These are phyloP conservation scores for Anthostomella pinea DNA, from an alignment of 2,329 filamentous ascomycete species.

Conservation along the genomic window DNA sequence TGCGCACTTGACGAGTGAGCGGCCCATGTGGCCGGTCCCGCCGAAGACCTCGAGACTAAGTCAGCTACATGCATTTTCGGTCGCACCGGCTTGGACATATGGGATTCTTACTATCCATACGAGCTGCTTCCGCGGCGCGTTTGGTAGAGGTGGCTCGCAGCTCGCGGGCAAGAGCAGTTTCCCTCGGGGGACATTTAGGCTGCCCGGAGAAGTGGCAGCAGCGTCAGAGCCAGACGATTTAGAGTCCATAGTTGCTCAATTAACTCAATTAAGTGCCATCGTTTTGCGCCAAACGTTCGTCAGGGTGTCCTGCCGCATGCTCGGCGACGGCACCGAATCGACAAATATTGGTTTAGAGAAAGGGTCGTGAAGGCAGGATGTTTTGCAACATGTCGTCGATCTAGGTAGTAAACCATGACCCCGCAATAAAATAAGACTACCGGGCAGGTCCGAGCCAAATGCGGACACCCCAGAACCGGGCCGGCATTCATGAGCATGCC, in stretches of 20 bases:
- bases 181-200: constrained; percentile 28
- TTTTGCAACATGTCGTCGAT: too few species aligned
- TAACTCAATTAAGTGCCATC: too few species aligned
- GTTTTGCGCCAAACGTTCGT: too few species aligned
- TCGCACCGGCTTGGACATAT: constrained; percentile 2
- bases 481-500: too few species aligned
- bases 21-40: constrained; percentile 94
- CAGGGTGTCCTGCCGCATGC: neutral
- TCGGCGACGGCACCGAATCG: too few species aligned
- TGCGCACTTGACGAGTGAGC: constrained; percentile 80
- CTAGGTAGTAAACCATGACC: too few species aligned
- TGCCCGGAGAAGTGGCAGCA: constrained; percentile 25
- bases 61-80: constrained; percentile 7
- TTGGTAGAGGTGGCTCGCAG: constrained; percentile 77
- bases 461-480: too few species aligned
- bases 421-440: too few species aligned
- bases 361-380: too few species aligned
- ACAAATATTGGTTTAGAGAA: too few species aligned
- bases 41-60: constrained; percentile 69
- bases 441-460: too few species aligned
- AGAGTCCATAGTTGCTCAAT: too few species aligned
- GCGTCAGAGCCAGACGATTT: constrained; percentile 24
- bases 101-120: constrained; percentile 76
- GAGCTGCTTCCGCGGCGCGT: constrained; percentile 68
- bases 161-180: constrained; percentile 70